These are phyloP conservation scores for Tagetes erecta DNA, from an alignment of 129 eudicot species.

Conservation along the genomic window DNA sequence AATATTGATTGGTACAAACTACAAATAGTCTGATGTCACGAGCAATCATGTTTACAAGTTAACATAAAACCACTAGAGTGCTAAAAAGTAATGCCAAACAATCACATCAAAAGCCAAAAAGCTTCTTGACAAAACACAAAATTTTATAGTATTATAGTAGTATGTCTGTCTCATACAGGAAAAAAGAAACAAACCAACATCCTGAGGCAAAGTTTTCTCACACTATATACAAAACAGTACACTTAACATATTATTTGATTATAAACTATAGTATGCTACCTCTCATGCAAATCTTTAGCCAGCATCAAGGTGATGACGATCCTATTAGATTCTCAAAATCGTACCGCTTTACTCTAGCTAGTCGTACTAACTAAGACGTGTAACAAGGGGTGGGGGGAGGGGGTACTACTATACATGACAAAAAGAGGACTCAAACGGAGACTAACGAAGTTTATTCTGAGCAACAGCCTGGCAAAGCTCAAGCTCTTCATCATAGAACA, in stretches of 20 bases:
- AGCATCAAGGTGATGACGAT: constrained; percentile 35
- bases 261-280: constrained; percentile 29
- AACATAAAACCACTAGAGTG: not conserved
- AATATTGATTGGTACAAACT: not conserved
- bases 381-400: constrained; percentile 10
- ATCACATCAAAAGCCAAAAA: not conserved
- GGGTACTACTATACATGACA: constrained; percentile 34
- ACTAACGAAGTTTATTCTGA: constrained; percentile 88
- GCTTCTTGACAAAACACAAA: not conserved
- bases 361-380: constrained; percentile 22
- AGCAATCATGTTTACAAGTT: not conserved
- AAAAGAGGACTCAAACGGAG: not conserved
- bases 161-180: constrained; percentile 10
- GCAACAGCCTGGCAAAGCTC: constrained; percentile 99
- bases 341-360: constrained; percentile 32
- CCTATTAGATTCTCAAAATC: constrained; percentile 27
- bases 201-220: constrained; percentile 25
- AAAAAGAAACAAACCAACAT: constrained; percentile 17
- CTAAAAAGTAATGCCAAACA: not conserved
- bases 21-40: not conserved
- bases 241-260: constrained; percentile 33
- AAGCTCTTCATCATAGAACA: constrained; percentile 82
- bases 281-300: constrained; percentile 38
- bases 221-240: constrained; percentile 40
- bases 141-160: constrained; percentile 31